These are phyloP conservation scores for Calendula officinalis DNA, from an alignment of 129 eudicot species.

Conservation along the genomic window DNA sequence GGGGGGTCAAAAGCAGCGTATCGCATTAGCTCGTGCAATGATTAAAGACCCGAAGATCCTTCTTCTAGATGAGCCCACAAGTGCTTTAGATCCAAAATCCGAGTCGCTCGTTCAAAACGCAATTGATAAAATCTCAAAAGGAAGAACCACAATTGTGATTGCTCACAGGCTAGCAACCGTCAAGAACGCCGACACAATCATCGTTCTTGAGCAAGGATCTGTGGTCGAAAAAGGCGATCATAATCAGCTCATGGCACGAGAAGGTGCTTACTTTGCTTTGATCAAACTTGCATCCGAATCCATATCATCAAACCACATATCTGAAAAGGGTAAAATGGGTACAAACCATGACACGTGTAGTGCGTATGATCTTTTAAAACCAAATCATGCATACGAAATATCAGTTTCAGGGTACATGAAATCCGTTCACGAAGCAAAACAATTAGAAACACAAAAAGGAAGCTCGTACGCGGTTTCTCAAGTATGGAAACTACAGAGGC, in stretches of 20 bases:
- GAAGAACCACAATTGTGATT: conserved; percentile 76
- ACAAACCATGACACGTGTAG: conserved; percentile 27
- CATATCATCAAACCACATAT: conserved; percentile 31
- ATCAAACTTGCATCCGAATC: conserved; percentile 71
- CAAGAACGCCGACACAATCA: conserved; percentile 58
- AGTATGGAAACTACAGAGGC: conserved; percentile 63
- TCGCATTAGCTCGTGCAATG: conserved; percentile 86
- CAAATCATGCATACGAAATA: conserved; percentile 43
- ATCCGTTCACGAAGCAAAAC: conserved; percentile 39
- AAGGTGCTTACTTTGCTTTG: conserved; percentile 61
- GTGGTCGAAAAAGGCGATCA: conserved; percentile 72
- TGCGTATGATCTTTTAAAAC: conserved; percentile 29
- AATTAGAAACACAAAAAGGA: conserved; percentile 32
- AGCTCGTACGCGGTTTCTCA: conserved; percentile 40
- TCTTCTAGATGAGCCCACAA: conserved; percentile 84
- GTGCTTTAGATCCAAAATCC: conserved; percentile 73
- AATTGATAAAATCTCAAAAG: conserved; percentile 64
- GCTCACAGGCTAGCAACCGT: conserved; percentile 90
- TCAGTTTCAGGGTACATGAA: conserved; percentile 46
- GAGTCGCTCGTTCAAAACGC: conserved; percentile 78
- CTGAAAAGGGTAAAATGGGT: conserved; percentile 19
- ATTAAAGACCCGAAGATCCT: conserved; percentile 78
- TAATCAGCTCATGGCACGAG: conserved; percentile 61
- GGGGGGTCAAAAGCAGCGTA: conserved; percentile 81
- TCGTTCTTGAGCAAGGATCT: conserved; percentile 66